These are phyloP conservation scores for Leishmania arabica DNA, from an alignment of 208 protist species.

Conservation along the genomic window DNA sequence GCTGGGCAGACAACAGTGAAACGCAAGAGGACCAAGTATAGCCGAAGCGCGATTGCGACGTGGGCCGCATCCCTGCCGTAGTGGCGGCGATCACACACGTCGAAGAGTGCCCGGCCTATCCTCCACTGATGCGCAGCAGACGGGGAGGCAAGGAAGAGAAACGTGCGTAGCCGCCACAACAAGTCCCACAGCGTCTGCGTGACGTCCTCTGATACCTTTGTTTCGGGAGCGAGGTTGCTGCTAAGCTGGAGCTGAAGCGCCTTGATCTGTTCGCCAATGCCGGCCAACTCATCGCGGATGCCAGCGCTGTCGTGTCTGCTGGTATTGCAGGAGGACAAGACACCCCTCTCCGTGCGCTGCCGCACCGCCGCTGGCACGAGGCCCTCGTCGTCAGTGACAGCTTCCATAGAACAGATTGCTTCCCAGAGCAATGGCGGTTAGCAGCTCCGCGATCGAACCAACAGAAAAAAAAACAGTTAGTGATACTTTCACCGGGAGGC, in stretches of 20 bases:
- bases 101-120: conserved; percentile 15
- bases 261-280: conserved; percentile 33
- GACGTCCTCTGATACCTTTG: neutral
- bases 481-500: neutral
- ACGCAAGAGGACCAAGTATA: conserved; percentile 62
- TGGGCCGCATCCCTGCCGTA: conserved; percentile 42
- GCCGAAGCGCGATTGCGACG: conserved; percentile 41
- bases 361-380: conserved; percentile 12
- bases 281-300: conserved; percentile 24
- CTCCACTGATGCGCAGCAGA: conserved; percentile 17
- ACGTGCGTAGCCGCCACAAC: conserved; percentile 57
- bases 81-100: conserved; percentile 25
- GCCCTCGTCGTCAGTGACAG: neutral
- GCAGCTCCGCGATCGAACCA: neutral
- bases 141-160: conserved; percentile 41
- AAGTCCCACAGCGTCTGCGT: conserved; percentile 48
- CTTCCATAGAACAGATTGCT: neutral
- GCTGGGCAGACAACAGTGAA: conserved; percentile 46
- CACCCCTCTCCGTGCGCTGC: conserved; percentile 15
- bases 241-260: conserved; percentile 22
- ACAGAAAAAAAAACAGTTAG: neutral
- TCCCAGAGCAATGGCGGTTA: neutral
- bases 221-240: conserved; percentile 4
- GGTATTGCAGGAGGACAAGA: neutral
- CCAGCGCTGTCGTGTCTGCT: neutral